Conservation (phyloP, 2,329 filamentous ascomycete genomes). For the Lachnellula suecica region DNA sequence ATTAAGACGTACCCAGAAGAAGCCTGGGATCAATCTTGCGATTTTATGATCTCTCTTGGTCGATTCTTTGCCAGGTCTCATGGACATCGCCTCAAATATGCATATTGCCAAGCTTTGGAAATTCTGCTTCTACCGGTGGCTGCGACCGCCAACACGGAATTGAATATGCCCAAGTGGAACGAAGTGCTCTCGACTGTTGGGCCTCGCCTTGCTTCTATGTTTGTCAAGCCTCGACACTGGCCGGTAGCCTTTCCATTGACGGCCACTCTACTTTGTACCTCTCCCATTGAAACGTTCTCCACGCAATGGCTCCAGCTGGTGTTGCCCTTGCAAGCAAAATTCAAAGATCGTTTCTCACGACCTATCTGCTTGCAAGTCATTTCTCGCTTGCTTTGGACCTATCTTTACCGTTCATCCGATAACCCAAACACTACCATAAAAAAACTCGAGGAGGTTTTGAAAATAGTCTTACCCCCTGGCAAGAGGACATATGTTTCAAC, state of each 20-base stretch:
- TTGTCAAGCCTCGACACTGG: conserved; percentile 93
- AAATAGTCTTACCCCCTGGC: conserved; percentile 76
- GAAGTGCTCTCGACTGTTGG: conserved; percentile 79
- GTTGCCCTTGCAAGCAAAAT: conserved; percentile 71
- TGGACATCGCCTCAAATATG: conserved; percentile 86
- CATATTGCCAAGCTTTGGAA: conserved; percentile 90
- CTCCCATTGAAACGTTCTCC: conserved; percentile 78
- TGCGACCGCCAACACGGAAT: conserved; percentile 73
- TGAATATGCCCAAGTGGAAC: conserved; percentile 81
- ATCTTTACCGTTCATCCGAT: conserved; percentile 83
- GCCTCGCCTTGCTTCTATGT: conserved; percentile 77
- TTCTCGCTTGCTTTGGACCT: conserved; percentile 90
- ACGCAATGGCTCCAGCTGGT: conserved; percentile 85
- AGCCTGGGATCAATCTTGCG: conserved; percentile 82
- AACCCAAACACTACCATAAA: conserved; percentile 64
- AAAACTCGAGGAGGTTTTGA: conserved; percentile 88
- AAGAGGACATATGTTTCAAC: conserved; percentile 80
- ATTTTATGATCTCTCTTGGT: conserved; percentile 80
- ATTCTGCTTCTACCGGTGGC: conserved; percentile 85
- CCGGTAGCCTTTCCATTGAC: conserved; percentile 83
- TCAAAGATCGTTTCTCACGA: conserved; percentile 80
- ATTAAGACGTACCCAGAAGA: conserved; percentile 72
- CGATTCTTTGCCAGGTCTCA: conserved; percentile 82
- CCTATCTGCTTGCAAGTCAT: conserved; percentile 84
- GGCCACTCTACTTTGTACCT: conserved; percentile 83